Base-by-base conservation (phyloP, 192 early-diverging fungal species). In the Coemansia sp. region DNA sequence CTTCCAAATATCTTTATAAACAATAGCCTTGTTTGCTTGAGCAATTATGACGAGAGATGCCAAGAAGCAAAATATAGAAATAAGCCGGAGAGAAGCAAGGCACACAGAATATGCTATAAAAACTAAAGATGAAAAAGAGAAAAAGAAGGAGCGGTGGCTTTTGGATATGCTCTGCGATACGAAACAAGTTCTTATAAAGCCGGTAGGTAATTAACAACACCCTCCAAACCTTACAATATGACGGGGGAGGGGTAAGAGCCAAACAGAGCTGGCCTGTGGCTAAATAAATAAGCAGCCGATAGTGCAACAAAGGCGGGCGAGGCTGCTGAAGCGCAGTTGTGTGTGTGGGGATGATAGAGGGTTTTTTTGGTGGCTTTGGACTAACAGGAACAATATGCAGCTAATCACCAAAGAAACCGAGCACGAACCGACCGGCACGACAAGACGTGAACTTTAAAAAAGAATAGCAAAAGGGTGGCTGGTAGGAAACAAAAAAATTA, bases 351-450 rank as follows among this genome's bases (percentile, higher is more conserved):
- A 44, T 37, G 31, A 33, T 15, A 40, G 40, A 42, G 53, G 41
- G 18, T 43, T 37, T 26, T 26, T 39, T 19, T 19, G 23, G 53
- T 55, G 53, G 53, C 53, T 55, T 55, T 55, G 53, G 53, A 33
- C 41, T 31, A 44, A 18, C 39, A n/a, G 28, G 28, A 26, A 44
- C 53, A 44, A 44, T 44, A 43, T 35, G 53, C 53, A 43, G 50
- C 50, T 52, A 52, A 52, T 52, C 50, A 52, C 19, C 50, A 52
- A 48, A 21, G 35, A 52, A 52, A 19, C 50, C 50, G 37, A 52
- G 36, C 50, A 38, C 50, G 36, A 52, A 21, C 50, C 50, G 50
- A 39, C 35, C 13, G 20, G 19, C 20, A 19, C 21, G 30, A 39
- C 40, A 42, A 42, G 40, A 33, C 31, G 28, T 33, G 48, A 50